Evolutionary conservation across 2,329 filamentous ascomycete species (phyloP), one percentile per base, ranked within the genome.

Genomic region (Fusarium sterilihyphosum): DNA sequence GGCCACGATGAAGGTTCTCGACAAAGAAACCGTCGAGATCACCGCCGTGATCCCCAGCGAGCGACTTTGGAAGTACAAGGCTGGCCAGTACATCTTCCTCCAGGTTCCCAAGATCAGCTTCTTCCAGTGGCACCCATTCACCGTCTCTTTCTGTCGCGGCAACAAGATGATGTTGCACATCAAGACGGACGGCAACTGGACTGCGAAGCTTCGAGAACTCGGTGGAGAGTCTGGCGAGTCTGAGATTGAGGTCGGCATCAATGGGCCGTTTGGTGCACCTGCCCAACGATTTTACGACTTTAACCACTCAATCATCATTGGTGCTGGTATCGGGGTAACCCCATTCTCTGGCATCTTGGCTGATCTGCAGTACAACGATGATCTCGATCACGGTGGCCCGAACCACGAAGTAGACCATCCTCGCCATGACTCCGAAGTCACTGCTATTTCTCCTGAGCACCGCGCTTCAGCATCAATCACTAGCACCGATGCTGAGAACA

Each of bases 61-160:
- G 60, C 81, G 85, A 3, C 80, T 87, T 7, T 89, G 86, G 87
- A 83, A 82, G 44, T 90, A 89, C 75, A 84, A 85, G 61, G 88
- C 88, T n/a, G 88, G 88, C 0, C 88, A 90, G 75, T 89, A 90
- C 65, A 84, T 90, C 20, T 86, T 90, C 52, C 80, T 90, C 0
- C 88, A 90, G 71, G 86, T 90, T 0, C 88, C 88, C 0, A 70
- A 81, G 37, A 78, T 90, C 29, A 88, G 87, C 43, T 80, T 83
- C 57, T 90, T 88, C 65, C 88, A 90, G 73, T 90, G 88, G 88
- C 88, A 90, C 64, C 88, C 88, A 0, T 90, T 90, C 72, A 90
- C 88, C 0, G 86, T 90, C 1, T 90, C 88, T 0, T 85, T 86
- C 5, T 90, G 88, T 71, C 83, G 84, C 20, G 87, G 85, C 0